phyloP scores from a whole-genome alignment of 352 stramenopile genomes.

The Phytophthora macrochlamydospora region DNA sequence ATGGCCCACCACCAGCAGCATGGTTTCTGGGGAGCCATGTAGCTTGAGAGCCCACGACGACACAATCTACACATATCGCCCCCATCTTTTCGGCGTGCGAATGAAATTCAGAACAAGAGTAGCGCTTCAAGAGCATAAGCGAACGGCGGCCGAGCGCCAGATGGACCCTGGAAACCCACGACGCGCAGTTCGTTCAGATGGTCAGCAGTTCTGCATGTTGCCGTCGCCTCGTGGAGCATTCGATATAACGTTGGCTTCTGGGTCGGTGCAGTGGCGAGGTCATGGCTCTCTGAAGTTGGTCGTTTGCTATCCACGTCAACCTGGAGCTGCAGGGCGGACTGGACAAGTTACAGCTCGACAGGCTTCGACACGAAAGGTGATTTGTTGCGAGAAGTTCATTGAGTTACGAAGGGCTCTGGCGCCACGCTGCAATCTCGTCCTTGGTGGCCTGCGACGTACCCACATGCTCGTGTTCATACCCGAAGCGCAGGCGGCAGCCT shows the following conservation, averaged over 20 bases:
- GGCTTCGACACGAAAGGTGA: not conserved
- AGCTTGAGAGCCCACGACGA: not conserved
- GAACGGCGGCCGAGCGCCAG: too few relatives aligned
- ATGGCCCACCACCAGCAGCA: not conserved
- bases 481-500: slow-evolving; percentile 64
- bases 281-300: not conserved
- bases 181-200: not conserved
- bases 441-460: slow-evolving; percentile 63
- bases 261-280: not conserved
- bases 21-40: not conserved
- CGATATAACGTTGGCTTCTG: slow-evolving; percentile 40
- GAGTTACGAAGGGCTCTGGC: slow-evolving; percentile 18
- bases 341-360: not conserved
- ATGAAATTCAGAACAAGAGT: not conserved
- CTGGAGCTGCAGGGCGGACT: too few relatives aligned
- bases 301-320: not conserved
- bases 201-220: slow-evolving; percentile 3
- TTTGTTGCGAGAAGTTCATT: not conserved
- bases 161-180: too few relatives aligned
- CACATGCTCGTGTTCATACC: slow-evolving; percentile 76
- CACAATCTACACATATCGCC: not conserved
- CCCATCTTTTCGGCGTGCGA: not conserved
- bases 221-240: slow-evolving; percentile 4
- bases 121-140: too few relatives aligned
- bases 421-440: slow-evolving; percentile 66